Base-by-base conservation (phyloP, 2,329 filamentous ascomycete genomes). In the Pseudogymnoascus sp. region DNA sequence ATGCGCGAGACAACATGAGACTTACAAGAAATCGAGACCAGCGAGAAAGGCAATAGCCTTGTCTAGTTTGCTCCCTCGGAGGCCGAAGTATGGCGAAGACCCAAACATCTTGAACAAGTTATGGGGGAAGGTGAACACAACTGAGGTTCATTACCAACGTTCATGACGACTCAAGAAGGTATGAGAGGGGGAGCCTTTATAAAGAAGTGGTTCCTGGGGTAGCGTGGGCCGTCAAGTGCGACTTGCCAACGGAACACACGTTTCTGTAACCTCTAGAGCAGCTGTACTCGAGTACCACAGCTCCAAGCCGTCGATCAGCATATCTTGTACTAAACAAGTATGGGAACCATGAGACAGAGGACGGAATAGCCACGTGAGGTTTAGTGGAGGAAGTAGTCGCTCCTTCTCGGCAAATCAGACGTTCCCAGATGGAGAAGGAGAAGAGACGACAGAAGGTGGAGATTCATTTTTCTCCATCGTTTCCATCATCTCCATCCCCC, bases 31-130 rank as follows among this genome's bases (percentile, higher is more conserved):
- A 72, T 89, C 86, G 57, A 85, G 81, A 67, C 86, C 87, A 61
- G 87, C 87, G 67, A 90, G 80, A n/a, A 84, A 74, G 63, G 83
- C 83, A 65, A 90, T 82, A 59, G 85, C 85, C 71, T 82, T 79
- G 75, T 86, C 88, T 64, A 90, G 82, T 71, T 74, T 72, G 33
- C 79, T 75, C 74, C 87, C 87, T 60, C 78, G 78, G 63, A 89
- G 79, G 71, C 87, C 86, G 66, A 87, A 82, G 68, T 80, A 89
- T 61, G 72, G 74, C 39, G 38, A 39, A 10, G 52, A 33, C 12
- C 66, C 59, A 63, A 65, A 61, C 60, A 66, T 67, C 38, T 59
- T 56, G 57, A 57, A 60, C 15, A 33, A 60, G 18, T 52, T 52
- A 57, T 19, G 38, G 38, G 26, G 33, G 21, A 12, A 19, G 21